Evolutionary conservation across 31 red algal species (phyloP).

Genomic region (Porphyra umbilicalis): DNA sequence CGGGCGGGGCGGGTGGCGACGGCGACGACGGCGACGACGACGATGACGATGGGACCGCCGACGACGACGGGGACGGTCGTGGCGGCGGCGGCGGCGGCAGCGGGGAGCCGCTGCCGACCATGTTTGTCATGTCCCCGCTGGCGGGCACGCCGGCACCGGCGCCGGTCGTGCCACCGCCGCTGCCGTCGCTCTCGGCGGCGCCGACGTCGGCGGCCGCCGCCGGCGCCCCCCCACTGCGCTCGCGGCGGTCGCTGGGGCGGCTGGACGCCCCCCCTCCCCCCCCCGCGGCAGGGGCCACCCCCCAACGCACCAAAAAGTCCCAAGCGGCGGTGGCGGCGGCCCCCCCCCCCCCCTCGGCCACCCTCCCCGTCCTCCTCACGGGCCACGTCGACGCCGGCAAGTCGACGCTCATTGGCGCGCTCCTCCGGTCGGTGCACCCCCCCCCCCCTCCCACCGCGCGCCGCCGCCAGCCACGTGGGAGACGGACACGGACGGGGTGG

Average conservation of each 20-base stretch:
- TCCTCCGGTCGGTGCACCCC: conserved; percentile 1
- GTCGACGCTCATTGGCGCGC: conserved; percentile 17
- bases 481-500: conserved; percentile 65
- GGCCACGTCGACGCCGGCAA: conserved; percentile 44
- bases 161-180: neutral
- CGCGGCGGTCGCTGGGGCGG: neutral
- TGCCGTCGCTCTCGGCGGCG: neutral
- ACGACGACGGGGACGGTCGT: neutral
- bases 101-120: neutral
- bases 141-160: neutral
- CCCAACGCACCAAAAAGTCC: neutral
- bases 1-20: neutral
- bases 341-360: neutral
- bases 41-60: neutral
- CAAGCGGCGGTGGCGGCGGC: neutral
- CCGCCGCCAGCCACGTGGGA: conserved; percentile 37
- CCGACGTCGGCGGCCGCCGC: neutral
- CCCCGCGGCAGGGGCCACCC: neutral
- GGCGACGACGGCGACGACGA: neutral
- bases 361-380: neutral
- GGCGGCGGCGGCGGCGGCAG: neutral
- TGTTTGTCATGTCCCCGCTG: neutral
- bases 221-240: no score
- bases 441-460: neutral
- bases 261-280: no score